Evolutionary conservation across 306 rosid genomes (phyloP).

Genomic region (Ormosia semicastrata): DNA sequence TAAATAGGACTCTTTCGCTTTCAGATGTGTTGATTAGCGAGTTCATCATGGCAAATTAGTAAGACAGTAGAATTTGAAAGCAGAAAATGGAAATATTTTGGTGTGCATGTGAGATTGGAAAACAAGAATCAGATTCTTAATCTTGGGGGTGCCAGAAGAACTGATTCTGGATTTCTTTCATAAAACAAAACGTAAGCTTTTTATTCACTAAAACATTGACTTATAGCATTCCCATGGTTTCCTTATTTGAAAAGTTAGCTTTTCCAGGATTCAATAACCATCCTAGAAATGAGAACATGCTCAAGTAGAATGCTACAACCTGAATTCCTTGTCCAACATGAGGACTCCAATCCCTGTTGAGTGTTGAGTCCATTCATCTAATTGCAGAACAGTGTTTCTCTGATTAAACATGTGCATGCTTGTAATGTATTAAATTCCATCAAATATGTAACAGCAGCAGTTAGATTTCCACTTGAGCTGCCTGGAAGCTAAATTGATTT

Average conservation of each 20-base stretch:
- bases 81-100: neutral
- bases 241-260: neutral
- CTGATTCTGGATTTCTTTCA: constrained; percentile 37
- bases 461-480: neutral
- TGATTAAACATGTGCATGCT: neutral
- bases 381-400: neutral
- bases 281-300: neutral
- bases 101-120: constrained; percentile 26
- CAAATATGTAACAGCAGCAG: neutral
- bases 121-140: constrained; percentile 55
- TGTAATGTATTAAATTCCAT: neutral
- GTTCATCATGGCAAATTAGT: constrained; percentile 20
- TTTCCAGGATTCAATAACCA: neutral
- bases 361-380: neutral
- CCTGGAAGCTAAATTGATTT: neutral
- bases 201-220: neutral
- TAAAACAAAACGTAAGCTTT: constrained; percentile 28
- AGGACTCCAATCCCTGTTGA: neutral
- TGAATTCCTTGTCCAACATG: neutral
- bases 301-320: neutral
- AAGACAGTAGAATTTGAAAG: neutral
- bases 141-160: constrained; percentile 48
- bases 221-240: neutral
- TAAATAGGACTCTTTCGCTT: neutral
- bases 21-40: constrained; percentile 21